Percentiles rank a stretch among this genome's conserved stretches.
Conservation (phyloP, 108 stramenopile genomes). For the Nitzschia sp. region DNA sequence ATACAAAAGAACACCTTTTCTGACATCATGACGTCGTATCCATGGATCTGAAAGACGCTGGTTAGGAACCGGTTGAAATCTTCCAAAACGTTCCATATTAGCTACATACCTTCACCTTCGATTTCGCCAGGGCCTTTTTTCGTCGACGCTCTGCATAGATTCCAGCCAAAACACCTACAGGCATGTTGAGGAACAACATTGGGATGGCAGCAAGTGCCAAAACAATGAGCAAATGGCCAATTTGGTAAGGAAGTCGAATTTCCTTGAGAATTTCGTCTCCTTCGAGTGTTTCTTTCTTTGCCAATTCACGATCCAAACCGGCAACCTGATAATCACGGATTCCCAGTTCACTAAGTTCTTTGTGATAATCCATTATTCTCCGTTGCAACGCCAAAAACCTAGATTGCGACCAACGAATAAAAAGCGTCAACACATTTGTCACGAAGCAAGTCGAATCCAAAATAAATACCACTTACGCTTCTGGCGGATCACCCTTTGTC, state of each 20-base stretch:
- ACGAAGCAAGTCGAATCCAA: background rate
- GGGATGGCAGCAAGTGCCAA: slow-evolving; percentile 83
- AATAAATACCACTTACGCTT: slow-evolving; percentile 45
- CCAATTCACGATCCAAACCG: slow-evolving; percentile 51
- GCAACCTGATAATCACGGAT: slow-evolving; percentile 88
- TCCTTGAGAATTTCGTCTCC: slow-evolving; percentile 69
- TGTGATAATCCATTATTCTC: slow-evolving; percentile 78
- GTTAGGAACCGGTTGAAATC: background rate
- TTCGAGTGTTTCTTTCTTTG: slow-evolving; percentile 34
- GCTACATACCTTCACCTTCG: slow-evolving; percentile 86
- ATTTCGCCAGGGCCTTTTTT: slow-evolving; percentile 86
- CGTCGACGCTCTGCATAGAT: slow-evolving; percentile 80
- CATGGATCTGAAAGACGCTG: slow-evolving; percentile 37
- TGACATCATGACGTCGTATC: slow-evolving; percentile 91
- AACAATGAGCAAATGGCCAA: slow-evolving; percentile 81
- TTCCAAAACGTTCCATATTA: background rate
- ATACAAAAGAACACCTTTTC: slow-evolving; percentile 94
- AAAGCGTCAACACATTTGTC: no score
- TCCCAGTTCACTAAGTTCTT: slow-evolving; percentile 80
- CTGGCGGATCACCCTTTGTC: slow-evolving; percentile 66
- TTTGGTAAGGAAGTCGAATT: slow-evolving; percentile 76
- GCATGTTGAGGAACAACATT: slow-evolving; percentile 86
- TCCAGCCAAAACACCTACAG: slow-evolving; percentile 87
- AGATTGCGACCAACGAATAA: no score
- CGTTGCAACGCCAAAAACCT: slow-evolving; percentile 76